phyloP scores from a whole-genome alignment of 129 eudicot genomes.

The Flaveria brownii region DNA sequence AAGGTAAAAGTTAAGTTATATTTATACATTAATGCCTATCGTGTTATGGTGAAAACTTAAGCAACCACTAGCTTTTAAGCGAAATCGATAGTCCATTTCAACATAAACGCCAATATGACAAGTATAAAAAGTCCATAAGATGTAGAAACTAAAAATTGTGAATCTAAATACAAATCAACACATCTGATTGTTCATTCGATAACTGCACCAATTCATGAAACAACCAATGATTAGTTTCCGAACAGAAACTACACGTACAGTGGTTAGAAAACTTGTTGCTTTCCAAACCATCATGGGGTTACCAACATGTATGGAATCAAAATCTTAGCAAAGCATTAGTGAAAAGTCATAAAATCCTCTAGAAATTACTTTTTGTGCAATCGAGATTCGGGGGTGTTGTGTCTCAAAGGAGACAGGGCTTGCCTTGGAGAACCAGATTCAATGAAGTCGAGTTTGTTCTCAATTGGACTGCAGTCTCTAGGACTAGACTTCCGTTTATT shows the following conservation, averaged over 20 bases:
- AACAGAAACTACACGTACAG: neutral
- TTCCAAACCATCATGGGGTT: neutral
- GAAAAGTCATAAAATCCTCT: slow-evolving; percentile 10
- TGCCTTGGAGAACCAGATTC: slow-evolving; percentile 53
- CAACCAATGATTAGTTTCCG: slow-evolving; percentile 17
- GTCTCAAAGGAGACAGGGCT: slow-evolving; percentile 62
- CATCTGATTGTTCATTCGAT: neutral
- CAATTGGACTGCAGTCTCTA: slow-evolving; percentile 59
- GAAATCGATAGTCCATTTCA: too few relatives aligned
- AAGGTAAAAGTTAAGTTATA: too few relatives aligned
- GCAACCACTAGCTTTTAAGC: neutral
- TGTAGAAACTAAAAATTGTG: neutral
- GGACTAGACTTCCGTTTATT: slow-evolving; percentile 73
- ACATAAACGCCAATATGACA: neutral
- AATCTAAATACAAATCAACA: slow-evolving; percentile 1
- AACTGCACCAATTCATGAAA: slow-evolving; percentile 5
- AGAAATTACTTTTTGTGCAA: slow-evolving; percentile 44
- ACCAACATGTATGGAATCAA: neutral
- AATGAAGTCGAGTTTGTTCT: slow-evolving; percentile 57
- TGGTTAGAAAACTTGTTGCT: slow-evolving; percentile 1
- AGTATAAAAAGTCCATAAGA: neutral
- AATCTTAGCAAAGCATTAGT: slow-evolving; percentile 17
- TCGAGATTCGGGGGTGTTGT: slow-evolving; percentile 59
- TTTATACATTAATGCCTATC: neutral
- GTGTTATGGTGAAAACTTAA: neutral